Percentiles rank a stretch among this genome's conserved stretches.
These are phyloP conservation scores for Aureobasidium uvarum DNA, from an alignment of 2,329 filamentous ascomycete species.

Conservation along the genomic window DNA sequence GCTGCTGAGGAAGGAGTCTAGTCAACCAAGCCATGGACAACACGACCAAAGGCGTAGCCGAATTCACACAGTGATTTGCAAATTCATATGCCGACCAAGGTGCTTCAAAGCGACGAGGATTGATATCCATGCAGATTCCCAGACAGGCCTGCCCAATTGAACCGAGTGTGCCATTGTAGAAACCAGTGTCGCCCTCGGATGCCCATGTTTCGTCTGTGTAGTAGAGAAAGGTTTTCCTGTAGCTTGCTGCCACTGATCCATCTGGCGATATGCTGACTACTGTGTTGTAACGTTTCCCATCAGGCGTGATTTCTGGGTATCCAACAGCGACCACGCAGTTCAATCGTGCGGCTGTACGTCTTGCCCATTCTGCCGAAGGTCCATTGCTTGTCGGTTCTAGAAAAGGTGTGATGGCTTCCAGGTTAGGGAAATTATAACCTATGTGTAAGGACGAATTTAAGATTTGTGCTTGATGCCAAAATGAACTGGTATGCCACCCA, in stretches of 20 bases:
- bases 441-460: constrained; percentile 11
- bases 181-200: constrained; percentile 48
- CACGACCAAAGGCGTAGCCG: constrained; percentile 61
- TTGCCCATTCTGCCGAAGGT: constrained; percentile 69
- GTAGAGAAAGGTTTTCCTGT: constrained; percentile 65
- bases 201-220: constrained; percentile 67
- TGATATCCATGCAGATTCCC: constrained; percentile 60
- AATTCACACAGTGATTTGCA: constrained; percentile 57
- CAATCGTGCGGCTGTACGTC: constrained; percentile 62
- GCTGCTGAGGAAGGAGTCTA: constrained; percentile 49
- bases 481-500: constrained; percentile 37
- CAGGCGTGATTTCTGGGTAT: constrained; percentile 62
- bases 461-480: not conserved
- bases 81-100: constrained; percentile 60
- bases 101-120: constrained; percentile 60
- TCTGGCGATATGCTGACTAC: constrained; percentile 56
- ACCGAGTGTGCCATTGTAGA: constrained; percentile 41
- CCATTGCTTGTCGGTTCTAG: constrained; percentile 67
- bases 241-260: constrained; percentile 57
- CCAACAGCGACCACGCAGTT: constrained; percentile 68
- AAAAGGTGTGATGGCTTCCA: constrained; percentile 65
- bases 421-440: constrained; percentile 76
- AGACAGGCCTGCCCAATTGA: constrained; percentile 41
- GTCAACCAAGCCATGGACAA: constrained; percentile 79
- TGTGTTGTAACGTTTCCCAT: constrained; percentile 54